Conservation (phyloP, 768 basidiomycete species). For the Pleurotus tuoliensis region DNA sequence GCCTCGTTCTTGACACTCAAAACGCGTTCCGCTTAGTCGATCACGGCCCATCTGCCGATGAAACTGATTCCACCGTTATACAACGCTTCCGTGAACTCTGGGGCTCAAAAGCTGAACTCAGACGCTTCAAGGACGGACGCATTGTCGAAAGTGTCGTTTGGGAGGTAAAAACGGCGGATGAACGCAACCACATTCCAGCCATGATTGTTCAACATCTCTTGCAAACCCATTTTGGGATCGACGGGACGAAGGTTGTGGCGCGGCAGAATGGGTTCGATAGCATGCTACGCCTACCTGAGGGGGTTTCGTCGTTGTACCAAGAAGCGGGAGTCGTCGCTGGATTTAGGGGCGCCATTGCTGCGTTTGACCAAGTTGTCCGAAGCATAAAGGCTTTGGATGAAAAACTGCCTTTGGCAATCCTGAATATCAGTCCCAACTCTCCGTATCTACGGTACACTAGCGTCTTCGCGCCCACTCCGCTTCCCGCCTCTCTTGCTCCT, state of each 20-base stretch:
- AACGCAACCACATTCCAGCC: constrained; percentile 72
- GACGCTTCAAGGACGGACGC: constrained; percentile 93
- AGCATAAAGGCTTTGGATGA: constrained; percentile 69
- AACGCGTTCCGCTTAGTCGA: constrained; percentile 86
- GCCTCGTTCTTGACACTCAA: constrained; percentile 68
- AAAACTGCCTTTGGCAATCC: constrained; percentile 72
- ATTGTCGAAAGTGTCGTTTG: constrained; percentile 96
- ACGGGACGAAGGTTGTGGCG: constrained; percentile 42
- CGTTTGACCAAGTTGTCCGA: constrained; percentile 78
- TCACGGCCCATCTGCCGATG: constrained; percentile 80
- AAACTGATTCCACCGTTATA: constrained; percentile 44
- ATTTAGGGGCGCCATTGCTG: constrained; percentile 69
- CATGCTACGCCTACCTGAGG: constrained; percentile 54
- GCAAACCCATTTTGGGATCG: constrained; percentile 69
- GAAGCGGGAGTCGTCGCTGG: constrained; percentile 42
- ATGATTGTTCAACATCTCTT: constrained; percentile 76
- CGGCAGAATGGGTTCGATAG: constrained; percentile 60
- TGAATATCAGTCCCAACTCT: constrained; percentile 72
- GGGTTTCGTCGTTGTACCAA: constrained; percentile 41
- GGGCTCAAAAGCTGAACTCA: constrained; percentile 88
- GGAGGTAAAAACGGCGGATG: constrained; percentile 80
- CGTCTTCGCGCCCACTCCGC: constrained; percentile 74
- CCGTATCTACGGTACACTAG: constrained; percentile 80
- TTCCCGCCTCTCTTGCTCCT: constrained; percentile 49
- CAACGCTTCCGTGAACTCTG: constrained; percentile 78